Conservation (phyloP, 805 yeast species). For the Blastobotrys attinorum region DNA sequence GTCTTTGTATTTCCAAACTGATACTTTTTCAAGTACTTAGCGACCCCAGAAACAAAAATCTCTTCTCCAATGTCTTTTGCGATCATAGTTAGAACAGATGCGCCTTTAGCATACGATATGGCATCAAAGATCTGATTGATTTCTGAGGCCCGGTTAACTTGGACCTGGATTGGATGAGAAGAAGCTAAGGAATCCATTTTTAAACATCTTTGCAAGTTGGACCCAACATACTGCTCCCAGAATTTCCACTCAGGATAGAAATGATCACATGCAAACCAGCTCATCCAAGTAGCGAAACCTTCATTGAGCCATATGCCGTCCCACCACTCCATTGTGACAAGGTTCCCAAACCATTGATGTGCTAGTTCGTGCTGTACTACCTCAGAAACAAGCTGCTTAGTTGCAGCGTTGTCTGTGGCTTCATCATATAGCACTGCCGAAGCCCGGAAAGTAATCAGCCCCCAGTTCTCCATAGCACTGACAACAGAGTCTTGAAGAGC, state of each 20-base stretch:
- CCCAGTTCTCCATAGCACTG: conserved; percentile 93
- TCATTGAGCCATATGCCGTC: conserved; percentile 85
- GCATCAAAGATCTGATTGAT: conserved; percentile 78
- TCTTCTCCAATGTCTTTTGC: conserved; percentile 64
- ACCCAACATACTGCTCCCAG: conserved; percentile 69
- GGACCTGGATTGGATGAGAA: conserved; percentile 79
- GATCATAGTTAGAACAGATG: conserved; percentile 69
- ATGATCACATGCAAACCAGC: conserved; percentile 61
- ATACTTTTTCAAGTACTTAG: conserved; percentile 55
- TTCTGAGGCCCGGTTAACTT: conserved; percentile 66
- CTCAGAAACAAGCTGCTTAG: conserved; percentile 67
- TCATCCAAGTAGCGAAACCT: conserved; percentile 89
- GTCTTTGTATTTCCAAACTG: conserved; percentile 66
- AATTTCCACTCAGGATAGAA: conserved; percentile 79
- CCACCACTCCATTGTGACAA: conserved; percentile 93
- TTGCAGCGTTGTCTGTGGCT: conserved; percentile 49
- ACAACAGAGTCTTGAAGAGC: conserved; percentile 76
- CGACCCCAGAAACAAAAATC: conserved; percentile 63
- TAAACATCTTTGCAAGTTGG: conserved; percentile 67
- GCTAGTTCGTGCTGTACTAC: conserved; percentile 83
- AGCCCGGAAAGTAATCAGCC: conserved; percentile 61
- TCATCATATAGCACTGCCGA: conserved; percentile 61
- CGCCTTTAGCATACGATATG: conserved; percentile 76
- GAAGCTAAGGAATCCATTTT: conserved; percentile 59
- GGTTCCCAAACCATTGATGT: conserved; percentile 88